Conservation (phyloP, 805 yeast genomes). For the Candida tammaniensis region DNA sequence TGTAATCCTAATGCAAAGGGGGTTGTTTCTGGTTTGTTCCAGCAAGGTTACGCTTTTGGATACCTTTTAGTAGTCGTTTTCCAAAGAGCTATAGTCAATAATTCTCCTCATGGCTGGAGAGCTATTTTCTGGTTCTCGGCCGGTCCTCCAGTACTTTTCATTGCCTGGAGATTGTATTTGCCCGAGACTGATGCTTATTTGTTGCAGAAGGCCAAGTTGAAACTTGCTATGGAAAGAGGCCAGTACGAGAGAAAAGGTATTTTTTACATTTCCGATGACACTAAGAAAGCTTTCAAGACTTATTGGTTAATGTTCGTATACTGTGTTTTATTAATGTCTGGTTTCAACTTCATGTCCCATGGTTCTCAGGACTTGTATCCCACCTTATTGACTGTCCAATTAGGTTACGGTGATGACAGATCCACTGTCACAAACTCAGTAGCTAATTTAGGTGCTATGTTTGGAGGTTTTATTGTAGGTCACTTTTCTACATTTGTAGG, state of each 20-base stretch:
- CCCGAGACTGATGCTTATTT: slow-evolving; percentile 52
- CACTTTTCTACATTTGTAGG: slow-evolving; percentile 36
- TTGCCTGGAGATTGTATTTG: slow-evolving; percentile 28
- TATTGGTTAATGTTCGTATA: slow-evolving; percentile 65
- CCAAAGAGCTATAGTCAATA: slow-evolving; percentile 55
- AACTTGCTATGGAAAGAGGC: slow-evolving; percentile 10
- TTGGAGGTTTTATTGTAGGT: slow-evolving; percentile 46
- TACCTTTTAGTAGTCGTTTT: slow-evolving; percentile 63
- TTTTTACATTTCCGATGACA: no score
- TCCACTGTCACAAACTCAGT: slow-evolving; percentile 40
- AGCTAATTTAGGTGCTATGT: slow-evolving; percentile 40
- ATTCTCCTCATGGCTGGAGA: slow-evolving; percentile 56
- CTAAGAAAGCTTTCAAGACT: slow-evolving; percentile 21
- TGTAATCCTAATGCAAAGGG: slow-evolving; percentile 55
- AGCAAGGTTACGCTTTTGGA: slow-evolving; percentile 78
- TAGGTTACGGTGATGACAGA: slow-evolving; percentile 27
- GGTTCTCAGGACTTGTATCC: slow-evolving; percentile 44
- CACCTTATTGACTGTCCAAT: slow-evolving; percentile 35
- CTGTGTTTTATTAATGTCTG: slow-evolving; percentile 47
- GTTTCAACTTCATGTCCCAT: slow-evolving; percentile 41
- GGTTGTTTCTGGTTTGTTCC: slow-evolving; percentile 64
- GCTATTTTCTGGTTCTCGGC: slow-evolving; percentile 68
- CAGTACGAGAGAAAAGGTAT: no score
- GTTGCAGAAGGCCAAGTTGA: slow-evolving; percentile 27
- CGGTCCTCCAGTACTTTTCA: slow-evolving; percentile 43